A percentile compares a stretch with the other conserved stretches of the same genome.
These are phyloP conservation scores for Rhodotorula diobovata DNA, from an alignment of 768 basidiomycete genomes.

Conservation along the genomic window DNA sequence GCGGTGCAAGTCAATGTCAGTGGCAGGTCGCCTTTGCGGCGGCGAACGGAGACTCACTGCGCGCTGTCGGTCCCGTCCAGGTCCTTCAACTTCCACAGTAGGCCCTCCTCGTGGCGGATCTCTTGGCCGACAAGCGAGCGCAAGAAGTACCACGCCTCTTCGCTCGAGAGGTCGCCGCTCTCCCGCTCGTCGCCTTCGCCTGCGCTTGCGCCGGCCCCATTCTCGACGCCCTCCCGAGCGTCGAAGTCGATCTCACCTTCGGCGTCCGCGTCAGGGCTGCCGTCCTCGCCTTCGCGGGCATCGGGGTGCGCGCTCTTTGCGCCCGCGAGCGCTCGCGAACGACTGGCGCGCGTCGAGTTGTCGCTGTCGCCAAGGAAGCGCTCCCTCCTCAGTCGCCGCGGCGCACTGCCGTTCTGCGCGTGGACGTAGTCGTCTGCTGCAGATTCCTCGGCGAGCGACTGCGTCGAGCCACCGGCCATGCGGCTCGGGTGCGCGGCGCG, in stretches of 20 bases:
- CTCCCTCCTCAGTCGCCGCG: background rate
- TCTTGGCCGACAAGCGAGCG: slow-evolving; percentile 28
- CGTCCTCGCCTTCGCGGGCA: background rate
- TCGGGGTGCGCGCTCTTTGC: background rate
- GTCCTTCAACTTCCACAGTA: slow-evolving; percentile 25
- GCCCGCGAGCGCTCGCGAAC: background rate
- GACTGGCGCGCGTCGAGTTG: background rate
- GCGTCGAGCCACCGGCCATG: background rate
- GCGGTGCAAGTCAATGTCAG: too few relatives aligned
- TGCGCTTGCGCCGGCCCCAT: background rate
- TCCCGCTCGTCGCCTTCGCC: background rate
- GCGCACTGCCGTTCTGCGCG: background rate
- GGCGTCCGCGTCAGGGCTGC: background rate
- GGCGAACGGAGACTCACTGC: background rate
- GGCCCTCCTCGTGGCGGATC: slow-evolving; percentile 18
- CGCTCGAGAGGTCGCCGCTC: slow-evolving; percentile 4
- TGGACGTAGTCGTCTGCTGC: background rate
- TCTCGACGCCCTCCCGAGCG: background rate
- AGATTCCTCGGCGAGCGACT: background rate
- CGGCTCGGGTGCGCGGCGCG: background rate
- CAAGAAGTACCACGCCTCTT: slow-evolving; percentile 30
- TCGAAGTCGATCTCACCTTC: background rate
- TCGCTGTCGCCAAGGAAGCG: background rate
- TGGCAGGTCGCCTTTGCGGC: too few relatives aligned
- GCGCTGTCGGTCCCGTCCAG: background rate